Base-by-base conservation (phyloP, 345 rosid genomes). In the Alliaria petiolata region DNA sequence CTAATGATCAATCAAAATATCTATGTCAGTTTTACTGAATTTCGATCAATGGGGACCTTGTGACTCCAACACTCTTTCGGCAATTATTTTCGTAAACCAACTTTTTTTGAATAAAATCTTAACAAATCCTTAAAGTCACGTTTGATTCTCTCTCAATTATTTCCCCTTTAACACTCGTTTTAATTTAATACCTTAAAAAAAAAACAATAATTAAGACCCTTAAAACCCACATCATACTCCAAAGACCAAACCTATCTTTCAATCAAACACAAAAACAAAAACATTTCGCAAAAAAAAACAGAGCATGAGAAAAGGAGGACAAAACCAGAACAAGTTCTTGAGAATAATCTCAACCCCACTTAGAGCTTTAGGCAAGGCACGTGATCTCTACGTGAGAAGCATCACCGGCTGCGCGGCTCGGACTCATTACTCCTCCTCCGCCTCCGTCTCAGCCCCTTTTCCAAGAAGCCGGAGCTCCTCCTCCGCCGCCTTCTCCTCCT, bases 361-460 rank as follows among this genome's bases (percentile, higher is more conserved):
- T 0, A 75, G 83, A 68, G 85, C 79, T 16, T 64, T 91, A 9
- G 46, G 81, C 60, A 85, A 79, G 50, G 97, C 97, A 0, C 76
- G 87, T 57, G 97, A 91, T 49, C 36, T 85, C 20, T 91, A 91
- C 76, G 95, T 88, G 0, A 82, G 80, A 33, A 85, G 89, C 86
- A 64, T 91, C 68, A 81, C 78, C 2, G 72, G 84, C 5, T 84
- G 80, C 57, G 81, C 92, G 4, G 34, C 80, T 26, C 58, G 76
- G 7, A 67, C 61, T 19, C 74, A 79, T 0, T 75, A 76, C 10
- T 65, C 79, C 36, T 34, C 74, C 33, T 25, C 63, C 50, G 28
- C 59, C 42, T 65, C 72, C 47, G 16, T 69, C 3, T 43, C 71
- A 70, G 42, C 61, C 7, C 31, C 78, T 34, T 67, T 85, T 69